Evolutionary conservation across 73 alveolate species (phyloP).

Genomic region (Effrenium voratum): DNA sequence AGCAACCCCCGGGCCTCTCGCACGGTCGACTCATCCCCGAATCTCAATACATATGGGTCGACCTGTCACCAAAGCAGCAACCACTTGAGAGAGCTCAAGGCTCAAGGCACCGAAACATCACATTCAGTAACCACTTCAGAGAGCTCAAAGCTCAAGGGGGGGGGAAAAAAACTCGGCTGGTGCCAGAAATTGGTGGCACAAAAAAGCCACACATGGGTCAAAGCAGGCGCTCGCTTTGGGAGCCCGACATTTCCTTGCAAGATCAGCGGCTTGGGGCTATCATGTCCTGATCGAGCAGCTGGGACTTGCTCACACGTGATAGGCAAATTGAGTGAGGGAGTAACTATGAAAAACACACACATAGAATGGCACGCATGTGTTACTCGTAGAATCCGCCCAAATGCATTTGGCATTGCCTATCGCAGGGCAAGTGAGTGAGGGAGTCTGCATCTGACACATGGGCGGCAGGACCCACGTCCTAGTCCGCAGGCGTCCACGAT

Average conservation of each 20-base stretch:
- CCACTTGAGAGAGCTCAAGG: background rate
- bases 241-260: conserved; percentile 40
- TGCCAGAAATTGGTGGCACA: too few relatives aligned
- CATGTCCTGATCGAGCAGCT: background rate
- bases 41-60: conserved; percentile 54
- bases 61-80: background rate
- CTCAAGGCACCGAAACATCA: background rate
- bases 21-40: conserved; percentile 24
- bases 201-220: too few relatives aligned
- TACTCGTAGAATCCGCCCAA: conserved; percentile 14
- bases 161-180: too few relatives aligned
- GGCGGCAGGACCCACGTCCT: too few relatives aligned
- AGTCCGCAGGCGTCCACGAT: too few relatives aligned
- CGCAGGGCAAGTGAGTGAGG: too few relatives aligned
- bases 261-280: background rate
- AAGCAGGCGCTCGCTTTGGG: background rate
- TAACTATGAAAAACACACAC: background rate
- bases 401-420: too few relatives aligned
- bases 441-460: too few relatives aligned
- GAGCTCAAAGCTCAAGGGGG: too few relatives aligned
- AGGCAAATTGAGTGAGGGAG: background rate
- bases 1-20: conserved; percentile 11
- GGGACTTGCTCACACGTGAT: conserved; percentile 7
- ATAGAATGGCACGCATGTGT: background rate
- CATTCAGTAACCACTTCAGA: too few relatives aligned